phyloP scores from a whole-genome alignment of 2,329 filamentous ascomycete genomes.

The Beauveria medogensis region DNA sequence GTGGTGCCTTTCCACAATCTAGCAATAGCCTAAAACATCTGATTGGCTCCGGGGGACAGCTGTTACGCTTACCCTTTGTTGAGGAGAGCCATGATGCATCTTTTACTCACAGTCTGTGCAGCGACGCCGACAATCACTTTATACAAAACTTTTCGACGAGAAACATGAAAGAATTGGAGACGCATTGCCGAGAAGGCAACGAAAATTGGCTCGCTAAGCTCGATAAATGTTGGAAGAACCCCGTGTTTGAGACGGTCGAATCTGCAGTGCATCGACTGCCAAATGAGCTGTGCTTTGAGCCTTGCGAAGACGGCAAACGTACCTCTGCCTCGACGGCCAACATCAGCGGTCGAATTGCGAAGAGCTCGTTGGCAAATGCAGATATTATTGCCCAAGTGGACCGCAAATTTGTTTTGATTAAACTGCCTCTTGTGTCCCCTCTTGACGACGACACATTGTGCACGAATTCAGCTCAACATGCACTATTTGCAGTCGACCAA shows the following conservation, averaged over 20 bases:
- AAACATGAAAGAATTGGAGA: background rate
- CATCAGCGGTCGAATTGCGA: slow-evolving; percentile 48
- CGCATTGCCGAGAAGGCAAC: background rate
- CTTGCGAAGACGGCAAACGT: background rate
- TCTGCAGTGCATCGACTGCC: slow-evolving; percentile 35
- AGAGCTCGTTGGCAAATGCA: slow-evolving; percentile 49
- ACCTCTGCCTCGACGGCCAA: slow-evolving; percentile 21
- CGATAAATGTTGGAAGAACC: slow-evolving; percentile 64
- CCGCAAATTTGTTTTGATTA: slow-evolving; percentile 76
- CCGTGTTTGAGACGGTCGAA: slow-evolving; percentile 54
- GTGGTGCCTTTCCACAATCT: background rate
- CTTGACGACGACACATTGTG: background rate
- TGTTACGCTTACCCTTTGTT: slow-evolving; percentile 38
- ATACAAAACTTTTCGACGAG: background rate
- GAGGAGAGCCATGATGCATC: slow-evolving; percentile 16
- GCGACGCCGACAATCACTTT: background rate
- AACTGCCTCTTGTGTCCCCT: slow-evolving; percentile 32
- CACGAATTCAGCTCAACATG: slow-evolving; percentile 26
- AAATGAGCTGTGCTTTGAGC: slow-evolving; percentile 11
- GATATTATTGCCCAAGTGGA: slow-evolving; percentile 77
- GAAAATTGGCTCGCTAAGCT: slow-evolving; percentile 53
- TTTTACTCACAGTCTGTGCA: background rate
- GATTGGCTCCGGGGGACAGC: slow-evolving; percentile 31
- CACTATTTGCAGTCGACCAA: slow-evolving; percentile 77
- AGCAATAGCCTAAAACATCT: slow-evolving; percentile 16